phyloP scores from a whole-genome alignment of 2,329 filamentous ascomycete genomes.

The Penicillium corylophilum region DNA sequence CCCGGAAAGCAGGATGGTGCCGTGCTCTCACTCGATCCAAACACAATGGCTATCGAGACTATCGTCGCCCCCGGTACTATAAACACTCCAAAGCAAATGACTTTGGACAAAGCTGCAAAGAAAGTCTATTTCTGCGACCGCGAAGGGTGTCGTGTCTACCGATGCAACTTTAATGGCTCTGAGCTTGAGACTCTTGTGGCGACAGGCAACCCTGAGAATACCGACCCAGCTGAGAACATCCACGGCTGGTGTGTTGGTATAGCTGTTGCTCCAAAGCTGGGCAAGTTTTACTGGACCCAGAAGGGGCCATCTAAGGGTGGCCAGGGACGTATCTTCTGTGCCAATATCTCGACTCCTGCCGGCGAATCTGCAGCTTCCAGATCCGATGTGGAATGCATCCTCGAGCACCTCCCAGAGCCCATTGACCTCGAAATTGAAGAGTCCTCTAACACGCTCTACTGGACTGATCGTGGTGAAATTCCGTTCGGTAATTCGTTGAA shows the following conservation, averaged over 20 bases:
- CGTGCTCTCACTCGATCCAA: conserved; percentile 23
- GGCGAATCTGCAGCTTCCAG: conserved; percentile 36
- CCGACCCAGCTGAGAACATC: conserved; percentile 29
- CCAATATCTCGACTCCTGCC: conserved; percentile 43
- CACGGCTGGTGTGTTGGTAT: conserved; percentile 58
- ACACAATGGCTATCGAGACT: conserved; percentile 9
- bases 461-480: conserved; percentile 61
- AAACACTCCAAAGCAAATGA: conserved; percentile 52
- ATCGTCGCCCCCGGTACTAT: conserved; percentile 47
- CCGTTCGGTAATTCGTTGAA: conserved; percentile 57
- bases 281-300: not conserved
- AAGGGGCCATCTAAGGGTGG: not conserved
- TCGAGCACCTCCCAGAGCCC: conserved; percentile 52
- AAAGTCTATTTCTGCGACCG: conserved; percentile 47
- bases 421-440: conserved; percentile 59
- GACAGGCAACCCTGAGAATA: conserved; percentile 24
- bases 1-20: conserved; percentile 42
- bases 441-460: conserved; percentile 50
- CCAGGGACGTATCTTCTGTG: conserved; percentile 56
- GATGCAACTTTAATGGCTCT: conserved; percentile 38
- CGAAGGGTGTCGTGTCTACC: conserved; percentile 41
- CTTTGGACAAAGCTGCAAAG: conserved; percentile 25
- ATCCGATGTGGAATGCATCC: conserved; percentile 46
- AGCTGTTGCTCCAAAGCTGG: conserved; percentile 38
- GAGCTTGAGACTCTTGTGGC: conserved; percentile 3